Base-by-base conservation (phyloP, 805 yeast species). In the Wickerhamiella cacticola region DNA sequence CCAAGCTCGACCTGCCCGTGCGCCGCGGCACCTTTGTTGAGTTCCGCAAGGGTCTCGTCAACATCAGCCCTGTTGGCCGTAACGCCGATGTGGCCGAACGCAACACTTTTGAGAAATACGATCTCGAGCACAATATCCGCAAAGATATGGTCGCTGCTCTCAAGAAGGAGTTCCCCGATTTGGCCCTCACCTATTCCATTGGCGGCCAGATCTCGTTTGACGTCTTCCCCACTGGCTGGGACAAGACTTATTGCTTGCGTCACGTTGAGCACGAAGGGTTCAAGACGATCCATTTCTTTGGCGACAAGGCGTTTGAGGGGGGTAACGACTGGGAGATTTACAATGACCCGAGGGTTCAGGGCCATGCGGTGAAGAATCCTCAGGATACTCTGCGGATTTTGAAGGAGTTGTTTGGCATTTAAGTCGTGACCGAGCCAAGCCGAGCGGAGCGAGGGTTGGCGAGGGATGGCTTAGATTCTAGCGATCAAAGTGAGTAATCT, bases 151-250 rank as follows among this genome's bases (percentile, higher is more conserved):
- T 92, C 54, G 71, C 69, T 47, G 96, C 95, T 46, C 75, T 92
- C 63, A 83, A 76, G 69, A 76, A 77, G 63, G 76, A 79, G 62
- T 92, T 92, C 75, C 68, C 89, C 50, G 89, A 88, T 68, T 73
- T 73, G 61, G 82, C 81, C 49, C 76, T 92, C 63, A 89, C 97
- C 57, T 92, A 82, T 76, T 92, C 98, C 51, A 92, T 92, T 56
- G 99, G 99, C 68, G 99, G 99, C 59, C 97, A 92, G 76, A 92
- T 92, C 67, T 89, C 97, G 29, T 92, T 92, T 62, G 99, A 92
- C 63, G 97, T 92, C 55, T 92, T 92, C 89, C 99, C 99, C 73
- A 85, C 96, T 55, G 98, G 99, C 63, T 92, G 99, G 99, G 99
- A 92, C 71, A 92, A 92, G 78, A 92, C 99, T 53, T 92, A 89